These are phyloP conservation scores for Sporothrix humicola DNA, from an alignment of 2,329 filamentous ascomycete species.

Conservation along the genomic window DNA sequence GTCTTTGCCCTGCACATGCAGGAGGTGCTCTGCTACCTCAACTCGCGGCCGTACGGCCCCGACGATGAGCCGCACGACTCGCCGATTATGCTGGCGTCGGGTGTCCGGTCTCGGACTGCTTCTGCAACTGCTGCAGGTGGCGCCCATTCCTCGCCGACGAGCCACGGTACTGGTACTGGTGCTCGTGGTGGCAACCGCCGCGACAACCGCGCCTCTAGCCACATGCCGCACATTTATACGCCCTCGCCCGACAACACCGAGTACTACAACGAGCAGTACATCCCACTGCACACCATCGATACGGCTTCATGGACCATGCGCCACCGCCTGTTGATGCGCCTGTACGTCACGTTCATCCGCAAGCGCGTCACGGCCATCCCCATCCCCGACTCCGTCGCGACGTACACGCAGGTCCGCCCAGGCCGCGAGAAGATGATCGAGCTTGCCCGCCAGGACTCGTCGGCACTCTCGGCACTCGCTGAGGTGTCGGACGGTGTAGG, in stretches of 20 bases:
- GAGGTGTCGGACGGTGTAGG: neutral
- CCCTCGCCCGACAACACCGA: conserved; percentile 32
- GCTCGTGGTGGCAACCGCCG: too few relatives aligned
- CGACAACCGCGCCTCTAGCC: neutral
- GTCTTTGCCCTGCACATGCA: conserved; percentile 58
- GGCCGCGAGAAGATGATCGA: neutral
- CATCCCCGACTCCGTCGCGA: conserved; percentile 38
- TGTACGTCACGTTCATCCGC: conserved; percentile 57
- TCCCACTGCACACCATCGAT: conserved; percentile 53
- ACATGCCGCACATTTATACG: conserved; percentile 9
- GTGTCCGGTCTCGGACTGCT: too few relatives aligned
- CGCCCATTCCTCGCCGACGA: neutral
- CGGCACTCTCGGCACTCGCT: neutral
- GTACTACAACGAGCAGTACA: conserved; percentile 26
- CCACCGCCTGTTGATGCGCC: conserved; percentile 57
- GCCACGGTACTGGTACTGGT: neutral
- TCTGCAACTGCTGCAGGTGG: too few relatives aligned
- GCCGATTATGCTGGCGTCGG: neutral
- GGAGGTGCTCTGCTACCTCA: conserved; percentile 55
- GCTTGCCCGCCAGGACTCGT: neutral
- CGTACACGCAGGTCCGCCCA: conserved; percentile 1
- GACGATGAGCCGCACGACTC: conserved; percentile 36
- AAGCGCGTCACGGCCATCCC: conserved; percentile 43
- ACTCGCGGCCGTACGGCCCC: conserved; percentile 44
- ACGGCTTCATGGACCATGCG: conserved; percentile 54